Evolutionary conservation across 2,329 filamentous ascomycete species (phyloP), one percentile per base, ranked within the genome.

Genomic region (Trichoderma afroharzianum): DNA sequence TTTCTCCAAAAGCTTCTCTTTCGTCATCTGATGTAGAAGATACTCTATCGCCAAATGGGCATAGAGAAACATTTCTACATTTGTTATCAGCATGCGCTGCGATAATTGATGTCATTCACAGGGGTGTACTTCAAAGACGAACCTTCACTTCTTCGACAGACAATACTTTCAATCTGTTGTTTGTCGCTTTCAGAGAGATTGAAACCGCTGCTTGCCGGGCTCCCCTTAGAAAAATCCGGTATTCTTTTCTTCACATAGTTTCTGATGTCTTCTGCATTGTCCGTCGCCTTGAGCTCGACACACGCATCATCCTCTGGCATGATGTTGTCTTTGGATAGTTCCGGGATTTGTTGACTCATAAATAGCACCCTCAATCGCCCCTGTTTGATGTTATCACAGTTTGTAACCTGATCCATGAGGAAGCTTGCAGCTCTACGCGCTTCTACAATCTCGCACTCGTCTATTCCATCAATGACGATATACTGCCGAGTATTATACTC

Each of bases 401-500:
- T 58, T 6, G 24, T 30, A 3, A 68, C 53, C 15, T 68, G 64
- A 2, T 24, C 36, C 64, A 47, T 68, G 53, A 68, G 47, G 24
- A 68, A 68, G 6, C 3, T 18, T 43, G 64, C 64, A 5, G 26
- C 14, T 43, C 43, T 59, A 5, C 32, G 64, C 18, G 36, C 30
- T 58, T 68, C 64, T 7, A 30, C 4, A 0, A 26, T 43, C 24
- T 68, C 53, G 11, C 64, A 68, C 24, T 68, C 64, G 36, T 68
- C 26, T 21, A 68, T 36, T n/a, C 64, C 64, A 18, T 68, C 64
- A 21, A 68, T 68, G 6, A 68, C 30, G 4, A 68, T 28, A 9
- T 68, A 68, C 12, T 68, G 64, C 53, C 64, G 30, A 4, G 53
- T 24, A 18, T 68, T 68, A 6, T 68, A 68, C 18, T 68, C 64